Evolutionary conservation across 306 rosid genomes (phyloP), one percentile per base, ranked within the genome.

Genomic region (Vicia faba): DNA sequence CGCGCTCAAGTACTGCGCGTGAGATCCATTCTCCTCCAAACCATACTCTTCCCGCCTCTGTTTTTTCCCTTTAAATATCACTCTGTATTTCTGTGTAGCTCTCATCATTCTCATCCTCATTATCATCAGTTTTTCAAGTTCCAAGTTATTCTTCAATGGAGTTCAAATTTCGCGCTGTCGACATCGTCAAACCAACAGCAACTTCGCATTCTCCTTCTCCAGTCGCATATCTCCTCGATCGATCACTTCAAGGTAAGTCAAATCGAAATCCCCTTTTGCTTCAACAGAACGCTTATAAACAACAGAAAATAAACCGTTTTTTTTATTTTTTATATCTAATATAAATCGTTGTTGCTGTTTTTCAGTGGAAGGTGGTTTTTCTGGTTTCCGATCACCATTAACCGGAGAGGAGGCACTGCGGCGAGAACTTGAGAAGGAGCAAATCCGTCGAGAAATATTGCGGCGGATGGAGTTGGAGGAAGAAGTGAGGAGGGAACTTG

Each of bases 401-500:
- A 13, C 15, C 1, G 25, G 36, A 67, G 86, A 80, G 5, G 54
- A 45, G 5, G 44, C 67, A 0, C n/a, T 82, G 13, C 31, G 45
- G 65, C 69, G 80, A 14, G 82, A 70, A 68, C 41, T 79, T 13
- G 91, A 82, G 75, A 82, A 84, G 31, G 81, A 79, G 13, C 75
- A 46, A 48, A 75, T 86, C 8, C 76, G 85, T 18, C 74, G 81
- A 25, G 84, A 84, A 69, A 75, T 71, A 13, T 43, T 59, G 0
- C 73, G 83, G 71, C 70, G 91, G 39, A 36, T 69, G 15, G 49
- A 76, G 53, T 61, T 86, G 9, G 95, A 88, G 35, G 82, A 75
- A 2, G 89, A 82, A 56, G 87, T 88, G 25, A 79, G 86, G 36
- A 78, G 75, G 57, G 95, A 84, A 39, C 53, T 88, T 57, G 71